These are phyloP conservation scores for Glycine soja DNA, from an alignment of 306 rosid species.

Conservation along the genomic window DNA sequence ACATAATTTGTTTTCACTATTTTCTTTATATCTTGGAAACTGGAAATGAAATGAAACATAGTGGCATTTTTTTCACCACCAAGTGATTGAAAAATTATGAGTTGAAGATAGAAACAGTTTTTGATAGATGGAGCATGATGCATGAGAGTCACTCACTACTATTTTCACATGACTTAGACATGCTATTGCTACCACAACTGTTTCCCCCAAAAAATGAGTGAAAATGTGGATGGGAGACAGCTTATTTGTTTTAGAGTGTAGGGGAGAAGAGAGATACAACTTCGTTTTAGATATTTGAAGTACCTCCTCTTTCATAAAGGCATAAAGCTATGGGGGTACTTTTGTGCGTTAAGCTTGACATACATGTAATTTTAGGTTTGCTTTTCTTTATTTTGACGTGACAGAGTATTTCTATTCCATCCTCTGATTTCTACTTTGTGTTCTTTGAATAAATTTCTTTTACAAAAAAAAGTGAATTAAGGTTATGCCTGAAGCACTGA, in stretches of 20 bases:
- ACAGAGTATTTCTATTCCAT: constrained; percentile 7
- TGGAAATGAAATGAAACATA: not conserved
- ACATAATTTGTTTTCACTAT: constrained; percentile 9
- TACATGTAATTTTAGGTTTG: not conserved
- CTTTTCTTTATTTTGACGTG: not conserved
- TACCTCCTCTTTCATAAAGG: not conserved
- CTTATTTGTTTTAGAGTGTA: constrained; percentile 3
- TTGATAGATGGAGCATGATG: constrained; percentile 13
- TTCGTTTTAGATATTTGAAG: not conserved
- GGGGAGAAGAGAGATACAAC: constrained; percentile 1
- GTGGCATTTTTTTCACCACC: not conserved
- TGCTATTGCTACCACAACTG: not conserved
- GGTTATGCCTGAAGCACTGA: constrained; percentile 6
- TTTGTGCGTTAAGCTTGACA: constrained; percentile 15
- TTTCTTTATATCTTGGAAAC: not conserved
- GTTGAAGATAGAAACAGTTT: constrained; percentile 18
- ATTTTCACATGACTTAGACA: constrained; percentile 4
- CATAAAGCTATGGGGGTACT: not conserved
- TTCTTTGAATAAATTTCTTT: constrained; percentile 14
- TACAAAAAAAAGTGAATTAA: not conserved
- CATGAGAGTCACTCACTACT: not conserved
- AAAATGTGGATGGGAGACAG: not conserved
- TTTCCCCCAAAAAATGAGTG: constrained; percentile 6
- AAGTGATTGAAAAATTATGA: constrained; percentile 28
- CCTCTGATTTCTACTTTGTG: not conserved